Conservation (phyloP, 192 early-diverging fungal species). For the Linnemannia exigua region DNA sequence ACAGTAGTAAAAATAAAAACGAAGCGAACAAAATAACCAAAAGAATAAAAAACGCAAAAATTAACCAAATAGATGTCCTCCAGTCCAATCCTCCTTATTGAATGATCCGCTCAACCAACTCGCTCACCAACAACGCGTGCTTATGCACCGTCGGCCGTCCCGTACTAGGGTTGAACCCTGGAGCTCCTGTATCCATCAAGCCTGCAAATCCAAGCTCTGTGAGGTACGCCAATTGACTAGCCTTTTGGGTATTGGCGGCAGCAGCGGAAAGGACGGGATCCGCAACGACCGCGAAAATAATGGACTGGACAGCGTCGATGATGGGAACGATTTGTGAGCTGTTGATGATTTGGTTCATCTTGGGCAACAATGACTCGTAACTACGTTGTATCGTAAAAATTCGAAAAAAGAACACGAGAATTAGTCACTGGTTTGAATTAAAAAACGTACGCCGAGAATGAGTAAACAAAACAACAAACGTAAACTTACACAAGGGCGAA, state of each 20-base stretch:
- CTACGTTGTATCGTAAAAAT: slow-evolving; percentile 47
- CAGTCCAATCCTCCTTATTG: slow-evolving; percentile 18
- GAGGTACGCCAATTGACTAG: slow-evolving; percentile 61
- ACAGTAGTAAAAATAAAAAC: no score
- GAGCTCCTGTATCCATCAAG: slow-evolving; percentile 61
- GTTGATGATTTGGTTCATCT: slow-evolving; percentile 79
- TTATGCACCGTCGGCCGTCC: slow-evolving; percentile 59
- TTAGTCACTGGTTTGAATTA: not conserved
- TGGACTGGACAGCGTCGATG: slow-evolving; percentile 79
- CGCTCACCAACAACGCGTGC: slow-evolving; percentile 65
- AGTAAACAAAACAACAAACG: not conserved
- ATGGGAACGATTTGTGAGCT: slow-evolving; percentile 75
- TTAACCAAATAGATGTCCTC: no score
- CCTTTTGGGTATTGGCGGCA: slow-evolving; percentile 47
- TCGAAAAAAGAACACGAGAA: slow-evolving; percentile 19
- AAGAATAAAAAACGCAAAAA: no score
- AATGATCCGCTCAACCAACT: slow-evolving; percentile 68
- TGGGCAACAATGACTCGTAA: slow-evolving; percentile 78
- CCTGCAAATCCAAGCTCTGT: slow-evolving; percentile 69
- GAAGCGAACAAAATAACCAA: no score
- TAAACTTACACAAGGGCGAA: slow-evolving; percentile 79
- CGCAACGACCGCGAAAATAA: slow-evolving; percentile 75
- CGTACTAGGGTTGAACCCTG: slow-evolving; percentile 59
- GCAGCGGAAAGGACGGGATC: slow-evolving; percentile 57
- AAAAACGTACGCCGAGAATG: not conserved